Base-by-base conservation (phyloP, 2,329 filamentous ascomycete species). In the Trichothecium sympodiale region DNA sequence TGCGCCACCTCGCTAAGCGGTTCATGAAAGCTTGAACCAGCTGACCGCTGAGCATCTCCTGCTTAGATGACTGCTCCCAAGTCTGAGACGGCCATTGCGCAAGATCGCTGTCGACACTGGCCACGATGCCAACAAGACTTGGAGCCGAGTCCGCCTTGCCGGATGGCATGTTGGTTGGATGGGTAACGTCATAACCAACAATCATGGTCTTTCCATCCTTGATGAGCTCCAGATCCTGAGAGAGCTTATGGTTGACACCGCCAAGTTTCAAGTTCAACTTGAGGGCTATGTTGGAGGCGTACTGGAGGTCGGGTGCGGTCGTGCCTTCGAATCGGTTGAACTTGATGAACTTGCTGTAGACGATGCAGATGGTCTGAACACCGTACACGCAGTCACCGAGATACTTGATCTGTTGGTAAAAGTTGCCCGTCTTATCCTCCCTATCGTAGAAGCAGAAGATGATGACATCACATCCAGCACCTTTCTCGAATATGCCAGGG, bases 131-230 rank as follows among this genome's bases (percentile, higher is more conserved):
- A 3, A 85, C 85, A 34, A 93, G 69, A 53, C 83, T 91, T 2
- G 84, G 85, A 0, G 82, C 46, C 13, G 23, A 17, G 5, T 13
- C 30, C 17, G 20, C 4, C 34, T 44, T 47, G 20, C 41, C 27
- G 10, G 15, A 23, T n/a, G 52, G 40, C 14, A 71, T 52, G 43
- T 72, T 73, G 5, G 86, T 89, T 0, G 88, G 87, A 48, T 94
- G 88, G 0, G 86, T 93, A 1, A 94, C 87, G 49, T 94, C 88
- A 45, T 91, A 80, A 0, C 88, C 87, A 8, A 93, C 75, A 2
- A 94, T 61, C 78, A 95, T 94, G 0, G 86, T 93, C 46, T 78
- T 78, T 2, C 72, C 74, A 12, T 33, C 15, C 25, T 80, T 67
- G 37, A 87, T 57, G 0, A 86, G 64, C 2, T 67, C 68, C 4